Base-by-base conservation (phyloP, 345 rosid genomes). In the Melaleuca quinquenervia region DNA sequence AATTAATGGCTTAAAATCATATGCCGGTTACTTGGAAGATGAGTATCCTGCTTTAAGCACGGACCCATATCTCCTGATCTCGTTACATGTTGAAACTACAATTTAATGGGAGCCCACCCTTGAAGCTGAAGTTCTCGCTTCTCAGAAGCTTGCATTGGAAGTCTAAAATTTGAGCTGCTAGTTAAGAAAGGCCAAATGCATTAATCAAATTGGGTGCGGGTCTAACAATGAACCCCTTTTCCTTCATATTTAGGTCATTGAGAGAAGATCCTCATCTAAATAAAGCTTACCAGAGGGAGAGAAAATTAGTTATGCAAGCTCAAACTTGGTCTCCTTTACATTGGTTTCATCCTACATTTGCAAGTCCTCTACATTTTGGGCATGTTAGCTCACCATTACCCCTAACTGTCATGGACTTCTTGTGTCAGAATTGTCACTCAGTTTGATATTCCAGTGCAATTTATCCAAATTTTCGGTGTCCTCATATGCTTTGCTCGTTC, bases 81-180 rank as follows among this genome's bases (percentile, higher is more conserved):
- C 91, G 26, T 88, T 95, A 52, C 88, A 95, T 82, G 98, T 98
- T 5, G 98, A 97, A 89, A 93, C 95, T 24, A 95, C 99, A 78
- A 62, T 97, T 45, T 87, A 94, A 53, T 95, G 95, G 91, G 96
- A 97, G 91, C 99, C 99, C 76, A 91, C 94, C 8, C 95, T 95
- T 27, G 96, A 95, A 87, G 99, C 97, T 70, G 98, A 94, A 90
- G 97, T 98, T 82, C 95, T 96, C 54, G 98, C 99, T 58, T 98
- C 99, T 86, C 96, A 95, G 91, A 95, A 96, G 94, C 84, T 94
- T 84, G 83, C 95, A 75, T 78, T 95, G 90, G 94, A 94, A 20
- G 97, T 94, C 52, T 95, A 87, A 90, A 87, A 84, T 51, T 11
- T 82, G 26, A 51, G 18, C 6, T 51, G 52, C 52, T 14, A 16